Conservation (phyloP, 148 eudicot species). For the Limonium bicolor region DNA sequence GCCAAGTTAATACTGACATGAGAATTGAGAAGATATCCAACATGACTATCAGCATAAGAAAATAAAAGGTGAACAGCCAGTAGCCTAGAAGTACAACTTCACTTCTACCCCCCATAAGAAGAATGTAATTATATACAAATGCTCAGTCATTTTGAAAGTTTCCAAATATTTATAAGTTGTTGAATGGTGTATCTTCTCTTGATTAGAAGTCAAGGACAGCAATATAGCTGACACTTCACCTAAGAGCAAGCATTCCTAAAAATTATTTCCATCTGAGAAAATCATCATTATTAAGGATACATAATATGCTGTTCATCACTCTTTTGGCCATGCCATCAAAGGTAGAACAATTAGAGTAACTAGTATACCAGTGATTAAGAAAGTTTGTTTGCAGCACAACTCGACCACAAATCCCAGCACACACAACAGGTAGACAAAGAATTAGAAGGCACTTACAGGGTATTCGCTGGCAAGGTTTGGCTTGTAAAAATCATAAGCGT, state of each 20-base stretch:
- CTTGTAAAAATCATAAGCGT: conserved; percentile 93
- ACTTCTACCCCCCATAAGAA: too few relatives aligned
- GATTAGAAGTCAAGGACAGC: too few relatives aligned
- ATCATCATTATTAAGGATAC: too few relatives aligned
- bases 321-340: too few relatives aligned
- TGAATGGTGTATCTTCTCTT: not conserved
- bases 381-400: too few relatives aligned
- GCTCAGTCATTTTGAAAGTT: not conserved
- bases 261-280: not conserved
- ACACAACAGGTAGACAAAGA: not conserved
- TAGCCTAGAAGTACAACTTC: too few relatives aligned
- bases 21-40: not conserved
- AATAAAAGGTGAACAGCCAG: too few relatives aligned
- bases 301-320: too few relatives aligned
- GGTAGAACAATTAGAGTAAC: not conserved
- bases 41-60: not conserved
- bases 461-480: conserved; percentile 97
- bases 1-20: not conserved
- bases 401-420: too few relatives aligned
- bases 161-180: not conserved
- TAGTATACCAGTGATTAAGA: not conserved
- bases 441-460: conserved; percentile 39
- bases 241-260: not conserved
- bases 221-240: not conserved
- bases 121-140: not conserved